Percentiles rank a stretch among this genome's conserved stretches.
Evolutionary conservation across 768 basidiomycete species (phyloP).

Genomic region (Trametopsis cervina): DNA sequence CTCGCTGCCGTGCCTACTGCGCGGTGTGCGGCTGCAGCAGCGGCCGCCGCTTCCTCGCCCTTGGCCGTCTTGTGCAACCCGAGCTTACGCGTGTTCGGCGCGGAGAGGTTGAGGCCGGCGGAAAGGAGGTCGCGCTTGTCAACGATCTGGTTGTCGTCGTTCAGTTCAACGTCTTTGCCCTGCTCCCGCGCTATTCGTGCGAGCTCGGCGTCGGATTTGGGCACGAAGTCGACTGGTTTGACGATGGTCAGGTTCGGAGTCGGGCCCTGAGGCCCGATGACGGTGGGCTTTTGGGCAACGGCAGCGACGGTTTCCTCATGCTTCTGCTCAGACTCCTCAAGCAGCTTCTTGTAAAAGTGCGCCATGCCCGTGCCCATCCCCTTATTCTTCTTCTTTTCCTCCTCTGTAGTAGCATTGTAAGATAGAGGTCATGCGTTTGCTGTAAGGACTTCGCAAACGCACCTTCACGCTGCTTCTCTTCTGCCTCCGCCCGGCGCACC

Average conservation of each 20-base stretch:
- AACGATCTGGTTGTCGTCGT: conserved; percentile 96
- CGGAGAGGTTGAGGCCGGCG: conserved; percentile 87
- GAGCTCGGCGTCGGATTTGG: conserved; percentile 67
- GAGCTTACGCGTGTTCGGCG: conserved; percentile 72
- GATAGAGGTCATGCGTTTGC: background rate
- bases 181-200: conserved; percentile 61
- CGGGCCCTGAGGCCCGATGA: conserved; percentile 58
- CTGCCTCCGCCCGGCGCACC: conserved; percentile 84
- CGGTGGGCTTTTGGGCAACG: conserved; percentile 43
- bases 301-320: conserved; percentile 88
- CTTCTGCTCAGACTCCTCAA: conserved; percentile 73
- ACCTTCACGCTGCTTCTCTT: conserved; percentile 89
- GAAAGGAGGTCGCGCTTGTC: conserved; percentile 90
- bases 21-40: conserved; percentile 46
- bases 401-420: conserved; percentile 25
- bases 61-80: conserved; percentile 28
- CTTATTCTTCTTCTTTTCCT: conserved; percentile 54
- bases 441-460: too few relatives aligned
- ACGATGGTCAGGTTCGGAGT: conserved; percentile 66
- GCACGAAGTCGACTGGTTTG: conserved; percentile 58
- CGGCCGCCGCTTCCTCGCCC: conserved; percentile 29
- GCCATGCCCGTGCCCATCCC: conserved; percentile 66
- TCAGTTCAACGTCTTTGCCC: conserved; percentile 86
- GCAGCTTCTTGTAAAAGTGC: conserved; percentile 72
- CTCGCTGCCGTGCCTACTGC: conserved; percentile 82